Percentiles rank a stretch among this genome's conserved stretches.
These are phyloP conservation scores for Syzygium malaccense DNA, from an alignment of 441 rosid species.

Conservation along the genomic window DNA sequence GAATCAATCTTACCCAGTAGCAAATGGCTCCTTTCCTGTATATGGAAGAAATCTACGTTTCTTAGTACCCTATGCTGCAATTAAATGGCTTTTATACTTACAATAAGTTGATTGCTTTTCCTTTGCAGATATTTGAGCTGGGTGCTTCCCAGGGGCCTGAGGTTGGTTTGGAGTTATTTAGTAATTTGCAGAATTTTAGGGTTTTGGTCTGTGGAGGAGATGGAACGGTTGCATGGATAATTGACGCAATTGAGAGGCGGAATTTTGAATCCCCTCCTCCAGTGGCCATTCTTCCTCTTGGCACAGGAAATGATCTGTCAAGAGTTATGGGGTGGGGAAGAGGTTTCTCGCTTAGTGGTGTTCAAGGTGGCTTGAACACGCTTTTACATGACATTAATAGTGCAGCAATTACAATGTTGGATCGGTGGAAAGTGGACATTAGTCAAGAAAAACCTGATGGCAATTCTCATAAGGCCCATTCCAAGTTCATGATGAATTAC, in stretches of 20 bases:
- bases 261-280: slow-evolving; percentile 69
- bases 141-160: slow-evolving; percentile 59
- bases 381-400: slow-evolving; percentile 51
- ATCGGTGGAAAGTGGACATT: slow-evolving; percentile 58
- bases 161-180: slow-evolving; percentile 50
- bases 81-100: background rate
- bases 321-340: slow-evolving; percentile 67
- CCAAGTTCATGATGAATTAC: slow-evolving; percentile 69
- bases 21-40: background rate
- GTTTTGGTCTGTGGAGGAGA: slow-evolving; percentile 78
- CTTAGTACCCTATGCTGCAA: background rate
- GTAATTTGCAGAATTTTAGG: slow-evolving; percentile 44
- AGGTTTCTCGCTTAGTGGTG: slow-evolving; percentile 47
- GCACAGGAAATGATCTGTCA: slow-evolving; percentile 73
- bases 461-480: slow-evolving; percentile 21
- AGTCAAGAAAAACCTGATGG: slow-evolving; percentile 32
- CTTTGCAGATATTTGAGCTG: slow-evolving; percentile 51
- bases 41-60: background rate
- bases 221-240: slow-evolving; percentile 74
- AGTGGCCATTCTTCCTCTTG: slow-evolving; percentile 61
- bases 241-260: slow-evolving; percentile 53
- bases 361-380: slow-evolving; percentile 46
- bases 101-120: background rate
- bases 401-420: slow-evolving; percentile 68
- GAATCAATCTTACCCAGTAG: background rate